Percentiles rank a stretch among this genome's conserved stretches.
Conservation (phyloP, 805 yeast genomes). For the Wickerhamomyces silvicola region DNA sequence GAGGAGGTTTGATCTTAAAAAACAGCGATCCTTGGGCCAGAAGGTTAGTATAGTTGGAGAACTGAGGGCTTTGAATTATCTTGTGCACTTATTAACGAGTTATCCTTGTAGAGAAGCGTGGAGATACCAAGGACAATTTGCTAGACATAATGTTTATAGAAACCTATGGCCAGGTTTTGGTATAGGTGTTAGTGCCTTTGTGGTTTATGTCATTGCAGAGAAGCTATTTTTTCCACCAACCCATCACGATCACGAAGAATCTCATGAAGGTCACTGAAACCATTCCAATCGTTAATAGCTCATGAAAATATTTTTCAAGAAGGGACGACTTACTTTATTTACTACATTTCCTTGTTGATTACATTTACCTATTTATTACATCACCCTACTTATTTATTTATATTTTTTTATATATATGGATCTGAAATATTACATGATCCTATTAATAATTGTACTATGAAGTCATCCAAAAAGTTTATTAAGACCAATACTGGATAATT, state of each 20-base stretch:
- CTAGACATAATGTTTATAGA: slow-evolving; percentile 60
- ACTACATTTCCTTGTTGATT: too few relatives aligned
- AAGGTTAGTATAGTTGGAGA: slow-evolving; percentile 26
- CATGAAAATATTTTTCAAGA: too few relatives aligned
- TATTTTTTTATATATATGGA: too few relatives aligned
- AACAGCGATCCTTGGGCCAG: slow-evolving; percentile 42
- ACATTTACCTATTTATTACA: too few relatives aligned
- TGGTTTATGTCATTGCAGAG: slow-evolving; percentile 45
- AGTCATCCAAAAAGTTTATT: too few relatives aligned
- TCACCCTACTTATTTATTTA: too few relatives aligned
- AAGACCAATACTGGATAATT: too few relatives aligned
- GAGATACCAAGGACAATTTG: slow-evolving; percentile 82
- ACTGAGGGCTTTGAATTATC: background rate
- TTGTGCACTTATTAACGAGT: background rate
- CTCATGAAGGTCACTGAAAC: slow-evolving; percentile 6
- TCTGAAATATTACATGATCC: too few relatives aligned
- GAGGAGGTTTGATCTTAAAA: slow-evolving; percentile 12
- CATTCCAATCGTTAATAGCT: too few relatives aligned
- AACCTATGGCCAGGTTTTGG: slow-evolving; percentile 78
- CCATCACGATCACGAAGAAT: slow-evolving; percentile 11
- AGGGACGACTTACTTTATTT: too few relatives aligned
- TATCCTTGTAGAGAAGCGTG: slow-evolving; percentile 64
- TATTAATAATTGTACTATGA: too few relatives aligned
- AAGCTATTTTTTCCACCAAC: slow-evolving; percentile 15
- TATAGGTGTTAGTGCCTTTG: slow-evolving; percentile 70